Base-by-base conservation (phyloP, 768 basidiomycete species). In the Thelephora ganbajun region DNA sequence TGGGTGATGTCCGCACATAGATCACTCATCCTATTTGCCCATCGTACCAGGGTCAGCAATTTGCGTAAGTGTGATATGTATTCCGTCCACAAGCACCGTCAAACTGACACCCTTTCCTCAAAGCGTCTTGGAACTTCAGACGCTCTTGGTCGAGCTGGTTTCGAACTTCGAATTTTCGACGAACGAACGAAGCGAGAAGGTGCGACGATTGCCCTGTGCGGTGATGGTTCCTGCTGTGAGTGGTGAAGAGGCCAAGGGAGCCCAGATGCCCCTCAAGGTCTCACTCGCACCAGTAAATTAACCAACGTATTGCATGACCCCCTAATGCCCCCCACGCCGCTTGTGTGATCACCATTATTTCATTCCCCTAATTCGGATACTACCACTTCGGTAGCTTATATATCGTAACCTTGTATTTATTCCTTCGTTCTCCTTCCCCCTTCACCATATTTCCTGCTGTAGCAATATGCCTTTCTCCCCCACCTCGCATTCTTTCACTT, bases 151-250 rank as follows among this genome's bases (percentile, higher is more conserved):
- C 14, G 61, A 64, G 35, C 60, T 68, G 22, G 49, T 68, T 19
- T 62, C 63, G 50, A 60, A 61, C 43, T 68, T 68, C 48, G 56
- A 62, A 41, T 65, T 63, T 43, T 50, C 54, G 36, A 54, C 57
- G 48, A 64, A 63, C 14, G 59, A 62, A 3, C 57, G 54, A 18
- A 49, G 55, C 18, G 53, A 59, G 36, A 56, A 47, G 33, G 48
- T 71, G 33, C 45, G 57, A 12, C 56, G 64, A 18, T 61, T 61
- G 34, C 51, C 58, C 16, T 58, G 59, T 20, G 9, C 54, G 5
- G 51, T 65, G 26, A 64, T 69, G 66, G 45, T 54, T 23, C 67
- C 68, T n/a, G 64, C 56, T 6, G 50, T 67, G 13, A 57, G 61
- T 6, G 65, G 61, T 23, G 62, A 66, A 46, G 33, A 50, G 9